phyloP scores from a whole-genome alignment of 2,329 filamentous ascomycete genomes.

The Xylogone sp. region DNA sequence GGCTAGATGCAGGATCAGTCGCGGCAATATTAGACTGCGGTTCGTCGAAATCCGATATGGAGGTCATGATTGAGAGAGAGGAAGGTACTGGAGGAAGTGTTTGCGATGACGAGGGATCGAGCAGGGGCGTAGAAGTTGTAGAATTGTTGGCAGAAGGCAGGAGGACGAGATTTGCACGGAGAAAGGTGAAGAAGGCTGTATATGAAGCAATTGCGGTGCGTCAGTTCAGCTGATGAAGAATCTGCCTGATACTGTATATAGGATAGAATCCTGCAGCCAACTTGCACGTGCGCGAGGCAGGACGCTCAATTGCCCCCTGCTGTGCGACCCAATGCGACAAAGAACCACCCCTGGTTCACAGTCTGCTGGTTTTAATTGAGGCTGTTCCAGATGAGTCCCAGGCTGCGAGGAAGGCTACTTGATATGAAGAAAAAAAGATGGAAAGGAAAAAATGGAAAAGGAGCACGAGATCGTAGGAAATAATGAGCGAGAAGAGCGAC shows the following conservation, averaged over 20 bases:
- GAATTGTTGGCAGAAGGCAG: conserved; percentile 46
- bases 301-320: too few relatives aligned
- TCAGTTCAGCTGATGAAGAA: conserved; percentile 4
- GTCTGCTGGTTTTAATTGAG: too few relatives aligned
- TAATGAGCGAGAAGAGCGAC: conserved; percentile 14
- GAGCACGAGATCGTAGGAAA: conserved; percentile 10
- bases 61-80: conserved; percentile 33
- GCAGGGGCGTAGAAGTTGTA: conserved; percentile 60
- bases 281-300: too few relatives aligned
- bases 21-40: conserved; percentile 16
- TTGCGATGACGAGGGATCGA: conserved; percentile 48
- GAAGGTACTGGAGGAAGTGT: conserved; percentile 31
- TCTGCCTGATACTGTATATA: neutral
- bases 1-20: conserved; percentile 25
- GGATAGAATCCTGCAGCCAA: too few relatives aligned
- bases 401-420: too few relatives aligned
- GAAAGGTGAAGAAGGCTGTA: conserved; percentile 77
- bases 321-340: too few relatives aligned
- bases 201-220: conserved; percentile 7
- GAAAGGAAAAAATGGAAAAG: conserved; percentile 7
- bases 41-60: conserved; percentile 30
- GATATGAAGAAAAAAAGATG: neutral
- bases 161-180: conserved; percentile 76
- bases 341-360: too few relatives aligned
- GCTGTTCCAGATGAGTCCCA: too few relatives aligned